Conservation (phyloP, 2,329 filamentous ascomycete genomes). For the Teratosphaeria pseudoeucalypti region DNA sequence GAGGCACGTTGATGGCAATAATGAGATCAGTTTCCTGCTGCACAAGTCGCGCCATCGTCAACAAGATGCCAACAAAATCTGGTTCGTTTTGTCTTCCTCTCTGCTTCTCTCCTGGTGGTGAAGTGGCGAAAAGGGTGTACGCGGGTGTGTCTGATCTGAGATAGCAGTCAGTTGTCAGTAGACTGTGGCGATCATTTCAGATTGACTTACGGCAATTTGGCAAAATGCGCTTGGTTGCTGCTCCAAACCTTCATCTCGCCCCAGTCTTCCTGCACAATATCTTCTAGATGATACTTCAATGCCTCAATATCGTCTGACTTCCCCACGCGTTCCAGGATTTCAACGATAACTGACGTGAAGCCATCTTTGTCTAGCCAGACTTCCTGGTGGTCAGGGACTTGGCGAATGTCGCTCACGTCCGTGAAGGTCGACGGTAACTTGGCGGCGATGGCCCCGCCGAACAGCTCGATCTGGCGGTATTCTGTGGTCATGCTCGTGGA, state of each 20-base stretch:
- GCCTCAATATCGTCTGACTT: conserved; percentile 57
- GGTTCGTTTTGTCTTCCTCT: conserved; percentile 36
- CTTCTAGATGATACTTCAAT: conserved; percentile 39
- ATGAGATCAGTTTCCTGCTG: conserved; percentile 69
- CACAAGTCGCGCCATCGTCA: conserved; percentile 68
- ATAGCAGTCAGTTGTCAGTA: neutral
- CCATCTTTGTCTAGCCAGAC: conserved; percentile 77
- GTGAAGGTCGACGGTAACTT: conserved; percentile 59
- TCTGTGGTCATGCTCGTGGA: conserved; percentile 1
- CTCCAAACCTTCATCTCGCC: conserved; percentile 27
- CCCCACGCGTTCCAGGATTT: conserved; percentile 75
- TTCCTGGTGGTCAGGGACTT: conserved; percentile 82
- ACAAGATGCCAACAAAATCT: conserved; percentile 55
- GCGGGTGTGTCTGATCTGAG: conserved; percentile 40
- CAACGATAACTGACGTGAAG: conserved; percentile 79
- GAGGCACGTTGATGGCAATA: conserved; percentile 79
- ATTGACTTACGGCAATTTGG: conserved; percentile 27
- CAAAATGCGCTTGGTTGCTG: conserved; percentile 21
- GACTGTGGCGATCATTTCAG: neutral
- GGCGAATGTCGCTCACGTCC: conserved; percentile 63
- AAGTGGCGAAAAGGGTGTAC: conserved; percentile 59
- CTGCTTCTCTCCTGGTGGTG: conserved; percentile 27
- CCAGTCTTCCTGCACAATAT: conserved; percentile 31
- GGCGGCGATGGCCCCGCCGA: conserved; percentile 60
- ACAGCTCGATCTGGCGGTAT: conserved; percentile 53